Conservation (phyloP, 2,329 filamentous ascomycete genomes). For the Stachybotrys chlorohalonatus region DNA sequence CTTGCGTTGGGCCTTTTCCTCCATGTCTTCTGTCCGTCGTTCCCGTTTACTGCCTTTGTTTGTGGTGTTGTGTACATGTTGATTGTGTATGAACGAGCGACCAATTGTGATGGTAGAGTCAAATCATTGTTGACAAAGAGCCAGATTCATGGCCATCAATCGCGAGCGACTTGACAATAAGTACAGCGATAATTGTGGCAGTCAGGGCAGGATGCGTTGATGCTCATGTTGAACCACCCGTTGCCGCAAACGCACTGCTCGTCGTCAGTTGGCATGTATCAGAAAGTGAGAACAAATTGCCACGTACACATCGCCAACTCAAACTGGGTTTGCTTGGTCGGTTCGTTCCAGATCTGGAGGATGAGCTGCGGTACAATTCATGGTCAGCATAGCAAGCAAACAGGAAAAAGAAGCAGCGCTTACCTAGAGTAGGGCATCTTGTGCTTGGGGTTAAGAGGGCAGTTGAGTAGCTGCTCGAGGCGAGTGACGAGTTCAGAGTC, state of each 20-base stretch:
- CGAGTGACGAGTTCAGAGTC: not conserved
- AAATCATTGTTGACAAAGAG: not conserved
- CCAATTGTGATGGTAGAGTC: too few relatives aligned
- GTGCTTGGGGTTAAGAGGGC: too few relatives aligned
- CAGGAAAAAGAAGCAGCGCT: too few relatives aligned
- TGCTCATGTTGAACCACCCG: constrained; percentile 10
- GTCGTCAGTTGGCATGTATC: not conserved
- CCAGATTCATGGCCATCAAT: not conserved
- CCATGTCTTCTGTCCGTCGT: too few relatives aligned
- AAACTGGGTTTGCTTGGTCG: too few relatives aligned
- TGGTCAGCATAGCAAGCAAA: too few relatives aligned
- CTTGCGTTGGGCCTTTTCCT: too few relatives aligned
- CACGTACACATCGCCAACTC: not conserved
- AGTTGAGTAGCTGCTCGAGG: too few relatives aligned
- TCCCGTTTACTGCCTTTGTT: too few relatives aligned
- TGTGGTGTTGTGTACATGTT: too few relatives aligned
- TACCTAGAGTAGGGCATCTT: too few relatives aligned
- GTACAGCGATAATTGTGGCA: constrained; percentile 10
- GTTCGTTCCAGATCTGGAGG: not conserved
- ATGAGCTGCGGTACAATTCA: not conserved
- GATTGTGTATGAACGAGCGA: too few relatives aligned
- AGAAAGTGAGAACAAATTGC: not conserved
- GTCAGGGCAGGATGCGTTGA: constrained; percentile 9
- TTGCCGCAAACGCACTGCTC: constrained; percentile 9
- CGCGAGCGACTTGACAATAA: constrained; percentile 3